Evolutionary conservation across 2,329 filamentous ascomycete species (phyloP).

Genomic region (Fusarium kyushuense): DNA sequence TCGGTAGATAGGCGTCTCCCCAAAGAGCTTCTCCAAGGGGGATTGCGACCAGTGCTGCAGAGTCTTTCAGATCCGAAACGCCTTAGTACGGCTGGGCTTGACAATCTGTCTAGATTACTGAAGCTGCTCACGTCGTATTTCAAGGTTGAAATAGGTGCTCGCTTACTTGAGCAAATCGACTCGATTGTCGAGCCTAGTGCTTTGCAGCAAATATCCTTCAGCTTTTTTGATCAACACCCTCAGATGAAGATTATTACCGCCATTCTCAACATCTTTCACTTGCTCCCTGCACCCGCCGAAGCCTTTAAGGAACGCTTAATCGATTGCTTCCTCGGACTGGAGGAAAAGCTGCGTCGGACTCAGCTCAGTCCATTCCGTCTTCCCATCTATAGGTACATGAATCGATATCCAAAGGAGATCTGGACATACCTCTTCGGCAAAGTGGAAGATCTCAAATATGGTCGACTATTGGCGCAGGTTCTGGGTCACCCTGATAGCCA

Average conservation of each 20-base stretch:
- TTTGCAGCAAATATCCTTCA: constrained; percentile 93
- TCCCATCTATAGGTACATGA: constrained; percentile 92
- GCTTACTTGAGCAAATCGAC: constrained; percentile 94
- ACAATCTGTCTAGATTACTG: constrained; percentile 89
- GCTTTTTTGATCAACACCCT: constrained; percentile 89
- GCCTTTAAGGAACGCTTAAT: constrained; percentile 92
- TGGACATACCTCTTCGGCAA: constrained; percentile 84
- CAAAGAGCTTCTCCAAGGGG: constrained; percentile 94
- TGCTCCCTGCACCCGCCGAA: constrained; percentile 90
- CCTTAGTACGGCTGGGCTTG: constrained; percentile 87
- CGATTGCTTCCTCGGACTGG: constrained; percentile 88
- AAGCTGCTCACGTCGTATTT: constrained; percentile 98
- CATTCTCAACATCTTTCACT: constrained; percentile 96
- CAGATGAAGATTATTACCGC: constrained; percentile 96
- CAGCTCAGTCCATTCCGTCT: constrained; percentile 91
- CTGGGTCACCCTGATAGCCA: constrained; percentile 80
- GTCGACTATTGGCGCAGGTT: constrained; percentile 90
- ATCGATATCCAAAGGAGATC: constrained; percentile 89
- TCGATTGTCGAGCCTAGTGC: constrained; percentile 83
- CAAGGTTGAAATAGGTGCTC: constrained; percentile 95
- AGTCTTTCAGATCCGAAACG: constrained; percentile 95
- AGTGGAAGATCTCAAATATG: constrained; percentile 86
- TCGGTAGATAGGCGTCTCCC: constrained; percentile 91
- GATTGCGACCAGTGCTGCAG: constrained; percentile 92
- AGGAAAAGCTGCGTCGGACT: constrained; percentile 85